Percentiles rank a stretch among this genome's conserved stretches.
These are phyloP conservation scores for Entomortierella beljakovae DNA, from an alignment of 192 early-diverging fungal genomes.

Conservation along the genomic window DNA sequence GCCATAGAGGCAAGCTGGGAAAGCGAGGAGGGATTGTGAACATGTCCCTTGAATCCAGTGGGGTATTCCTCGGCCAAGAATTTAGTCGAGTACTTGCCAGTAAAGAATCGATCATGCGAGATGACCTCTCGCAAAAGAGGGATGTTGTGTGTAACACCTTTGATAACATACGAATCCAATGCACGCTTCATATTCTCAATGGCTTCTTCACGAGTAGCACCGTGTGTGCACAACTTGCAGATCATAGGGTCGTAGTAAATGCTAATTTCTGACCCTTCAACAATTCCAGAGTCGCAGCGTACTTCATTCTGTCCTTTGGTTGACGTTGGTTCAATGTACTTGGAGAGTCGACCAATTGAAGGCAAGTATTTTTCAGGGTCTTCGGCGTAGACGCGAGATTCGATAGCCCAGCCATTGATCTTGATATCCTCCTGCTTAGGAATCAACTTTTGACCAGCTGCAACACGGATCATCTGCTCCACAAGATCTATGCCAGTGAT, in stretches of 20 bases:
- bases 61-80: constrained; percentile 94
- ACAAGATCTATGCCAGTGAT: constrained; percentile 92
- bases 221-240: constrained; percentile 93
- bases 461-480: constrained; percentile 95
- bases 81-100: constrained; percentile 84
- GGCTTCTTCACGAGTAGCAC: constrained; percentile 77
- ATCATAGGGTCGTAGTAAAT: constrained; percentile 98
- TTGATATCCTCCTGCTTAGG: constrained; percentile 81
- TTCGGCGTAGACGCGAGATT: constrained; percentile 97
- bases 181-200: constrained; percentile 83
- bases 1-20: constrained; percentile 74
- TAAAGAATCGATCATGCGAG: constrained; percentile 73
- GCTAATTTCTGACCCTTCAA: constrained; percentile 92
- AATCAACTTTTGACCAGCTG: constrained; percentile 78
- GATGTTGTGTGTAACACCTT: constrained; percentile 96
- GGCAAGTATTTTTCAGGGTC: constrained; percentile 95
- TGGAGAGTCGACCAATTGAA: constrained; percentile 86
- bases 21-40: constrained; percentile 60
- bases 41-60: constrained; percentile 84
- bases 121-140: constrained; percentile 91
- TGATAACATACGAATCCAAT: constrained; percentile 91
- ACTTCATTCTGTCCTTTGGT: constrained; percentile 65
- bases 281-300: constrained; percentile 94
- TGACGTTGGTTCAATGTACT: constrained; percentile 84
- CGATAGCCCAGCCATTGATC: constrained; percentile 92